Conservation (phyloP, 768 basidiomycete species). For the Pholiota conissans region DNA sequence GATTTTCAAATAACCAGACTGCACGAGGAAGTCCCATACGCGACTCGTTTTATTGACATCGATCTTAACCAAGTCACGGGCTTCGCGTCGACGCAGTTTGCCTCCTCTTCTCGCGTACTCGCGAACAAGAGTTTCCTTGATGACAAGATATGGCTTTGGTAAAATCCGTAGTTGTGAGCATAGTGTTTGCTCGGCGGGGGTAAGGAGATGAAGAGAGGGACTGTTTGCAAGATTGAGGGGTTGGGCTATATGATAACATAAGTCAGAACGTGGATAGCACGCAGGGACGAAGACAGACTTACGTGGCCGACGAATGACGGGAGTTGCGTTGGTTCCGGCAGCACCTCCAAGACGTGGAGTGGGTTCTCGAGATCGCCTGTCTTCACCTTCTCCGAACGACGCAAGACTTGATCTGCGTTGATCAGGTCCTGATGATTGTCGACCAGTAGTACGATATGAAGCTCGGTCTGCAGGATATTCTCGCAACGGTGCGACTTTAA, state of each 20-base stretch:
- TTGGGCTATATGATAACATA: conserved; percentile 31
- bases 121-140: conserved; percentile 93
- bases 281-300: conserved; percentile 16
- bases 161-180: conserved; percentile 90
- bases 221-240: conserved; percentile 92
- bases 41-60: conserved; percentile 91
- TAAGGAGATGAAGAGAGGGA: conserved; percentile 86
- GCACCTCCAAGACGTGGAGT: conserved; percentile 51
- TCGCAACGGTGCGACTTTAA: conserved; percentile 55
- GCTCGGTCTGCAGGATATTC: conserved; percentile 57
- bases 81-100: conserved; percentile 84
- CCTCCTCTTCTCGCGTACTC: conserved; percentile 92
- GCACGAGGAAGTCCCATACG: conserved; percentile 92
- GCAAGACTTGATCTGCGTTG: conserved; percentile 43
- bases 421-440: conserved; percentile 58
- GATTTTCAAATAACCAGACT: conserved; percentile 79
- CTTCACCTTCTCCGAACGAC: conserved; percentile 47
- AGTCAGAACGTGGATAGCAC: neutral
- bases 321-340: conserved; percentile 33
- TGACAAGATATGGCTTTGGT: conserved; percentile 92
- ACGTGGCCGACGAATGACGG: conserved; percentile 47
- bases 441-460: conserved; percentile 48
- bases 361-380: conserved; percentile 58
- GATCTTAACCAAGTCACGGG: conserved; percentile 87
- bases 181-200: conserved; percentile 81